Conservation (phyloP, 2,329 filamentous ascomycete species). For the Chrysosporium queenslandicum region DNA sequence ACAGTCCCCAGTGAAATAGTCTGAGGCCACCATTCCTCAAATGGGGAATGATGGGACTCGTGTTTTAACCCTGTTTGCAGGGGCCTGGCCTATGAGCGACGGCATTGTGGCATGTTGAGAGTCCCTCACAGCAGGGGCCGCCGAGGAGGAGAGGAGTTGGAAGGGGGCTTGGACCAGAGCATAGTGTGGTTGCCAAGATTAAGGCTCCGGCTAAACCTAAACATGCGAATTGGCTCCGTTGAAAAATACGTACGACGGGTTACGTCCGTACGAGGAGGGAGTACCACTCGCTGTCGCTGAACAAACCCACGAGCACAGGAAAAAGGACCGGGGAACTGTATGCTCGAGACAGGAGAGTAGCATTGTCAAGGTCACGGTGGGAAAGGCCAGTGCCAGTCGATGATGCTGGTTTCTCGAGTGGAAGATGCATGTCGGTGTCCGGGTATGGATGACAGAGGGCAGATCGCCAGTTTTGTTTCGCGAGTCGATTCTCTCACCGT, state of each 20-base stretch:
- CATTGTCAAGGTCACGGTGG: too few species aligned
- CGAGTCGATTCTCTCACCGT: slow-evolving; percentile 2
- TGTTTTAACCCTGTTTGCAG: background rate
- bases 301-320: background rate
- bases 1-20: background rate
- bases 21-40: background rate
- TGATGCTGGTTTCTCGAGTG: too few species aligned
- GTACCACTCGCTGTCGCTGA: too few species aligned
- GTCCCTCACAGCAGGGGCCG: slow-evolving; percentile 1
- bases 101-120: background rate
- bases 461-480: background rate
- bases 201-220: slow-evolving; percentile 4
- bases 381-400: too few species aligned
- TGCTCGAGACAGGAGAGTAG: too few species aligned
- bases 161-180: slow-evolving; percentile 5
- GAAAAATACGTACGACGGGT: too few species aligned
- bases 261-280: too few species aligned
- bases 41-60: background rate
- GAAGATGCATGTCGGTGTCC: background rate
- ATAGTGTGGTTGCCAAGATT: background rate
- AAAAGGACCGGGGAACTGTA: background rate
- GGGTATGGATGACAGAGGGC: background rate
- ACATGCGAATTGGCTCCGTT: too few species aligned
- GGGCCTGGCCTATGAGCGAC: background rate
- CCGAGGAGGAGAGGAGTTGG: background rate